Evolutionary conservation across 148 eudicot genomes (phyloP), one percentile per base, ranked within the genome.

Genomic region (Vaccinium corymbosum): DNA sequence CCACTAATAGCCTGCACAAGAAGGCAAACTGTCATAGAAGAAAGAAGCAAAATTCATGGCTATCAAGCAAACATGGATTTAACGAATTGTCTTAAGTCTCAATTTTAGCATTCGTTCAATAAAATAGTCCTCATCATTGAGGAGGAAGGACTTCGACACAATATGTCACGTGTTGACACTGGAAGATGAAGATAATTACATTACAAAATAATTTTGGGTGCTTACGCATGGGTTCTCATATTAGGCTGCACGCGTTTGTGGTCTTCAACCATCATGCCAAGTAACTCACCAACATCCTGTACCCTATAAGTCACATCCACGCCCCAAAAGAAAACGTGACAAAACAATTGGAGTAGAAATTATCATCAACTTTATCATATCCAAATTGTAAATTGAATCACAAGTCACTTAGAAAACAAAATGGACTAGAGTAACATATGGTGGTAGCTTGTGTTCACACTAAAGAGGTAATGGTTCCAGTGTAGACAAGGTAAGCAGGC

Each of bases 191-290:
- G n/a, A 52, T 25, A 74, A 83, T 20, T n/a, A 12, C 27, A 7
- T 53, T 55, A 10, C 6, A 27, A 52, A 79, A 25, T 29, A 25
- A 78, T 25, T 25, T 35, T 79, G 55, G 62, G 38, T 76, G 79
- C 99, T 92, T 92, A 97, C 99, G 97, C 99, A 88, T 97, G 84
- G 84, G 98, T 97, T 88, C 88, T 94, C 91, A 93, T 83, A 87
- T 97, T 91, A 84, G 99, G 99, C 84, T 95, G 98, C 83, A 97
- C 5, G 64, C 98, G 89, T 83, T 91, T 94, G 91, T 93, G 88
- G 89, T 88, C 90, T 90, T 97, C 99, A 85, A 97, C 90, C 99
- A 97, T 97, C 99, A 94, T 92, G 62, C 99, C 99, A 84, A 97
- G 97, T 68, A 97, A 85, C 91, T 95, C 98, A 85, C 96, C 98